Conservation (phyloP, 2,329 filamentous ascomycete species). For the Trichoderma koningii region DNA sequence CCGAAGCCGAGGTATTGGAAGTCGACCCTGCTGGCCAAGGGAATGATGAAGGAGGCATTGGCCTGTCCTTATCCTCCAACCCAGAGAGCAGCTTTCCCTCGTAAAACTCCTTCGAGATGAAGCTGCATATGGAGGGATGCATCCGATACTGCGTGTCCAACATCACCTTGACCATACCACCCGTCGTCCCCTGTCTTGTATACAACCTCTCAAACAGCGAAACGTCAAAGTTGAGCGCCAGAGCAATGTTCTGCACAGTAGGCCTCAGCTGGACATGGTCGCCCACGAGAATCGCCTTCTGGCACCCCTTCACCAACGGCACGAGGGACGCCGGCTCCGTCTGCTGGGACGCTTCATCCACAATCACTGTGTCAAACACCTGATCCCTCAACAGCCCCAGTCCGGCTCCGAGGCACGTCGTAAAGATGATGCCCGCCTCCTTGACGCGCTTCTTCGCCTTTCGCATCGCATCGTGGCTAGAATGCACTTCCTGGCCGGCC, state of each 20-base stretch:
- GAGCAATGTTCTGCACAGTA: conserved; percentile 43
- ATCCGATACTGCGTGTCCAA: conserved; percentile 50
- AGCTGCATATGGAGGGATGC: conserved; percentile 44
- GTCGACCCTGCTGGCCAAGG: conserved; percentile 32
- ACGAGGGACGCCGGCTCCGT: conserved; percentile 47
- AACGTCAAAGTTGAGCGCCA: conserved; percentile 42
- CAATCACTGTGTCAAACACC: conserved; percentile 44
- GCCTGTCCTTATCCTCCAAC: conserved; percentile 31
- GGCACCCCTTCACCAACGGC: conserved; percentile 46
- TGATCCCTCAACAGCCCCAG: conserved; percentile 45
- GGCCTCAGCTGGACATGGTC: conserved; percentile 51
- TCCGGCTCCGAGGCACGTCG: conserved; percentile 47
- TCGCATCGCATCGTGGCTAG: conserved; percentile 36
- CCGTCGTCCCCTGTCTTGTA: conserved; percentile 4
- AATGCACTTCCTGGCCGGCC: conserved; percentile 36
- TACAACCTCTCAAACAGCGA: conserved; percentile 49
- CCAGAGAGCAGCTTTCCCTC: conserved; percentile 40
- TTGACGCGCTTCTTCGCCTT: conserved; percentile 44
- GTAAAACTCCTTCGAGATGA: conserved; percentile 47
- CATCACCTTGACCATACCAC: conserved; percentile 41
- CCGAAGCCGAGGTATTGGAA: not conserved
- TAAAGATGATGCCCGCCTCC: conserved; percentile 45
- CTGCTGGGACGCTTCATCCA: conserved; percentile 52
- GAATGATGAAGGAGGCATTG: conserved; percentile 30
- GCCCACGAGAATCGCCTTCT: conserved; percentile 47